Conservation (phyloP, 371 early-diverging fungal species). For the Zopfochytrium polystomum region DNA sequence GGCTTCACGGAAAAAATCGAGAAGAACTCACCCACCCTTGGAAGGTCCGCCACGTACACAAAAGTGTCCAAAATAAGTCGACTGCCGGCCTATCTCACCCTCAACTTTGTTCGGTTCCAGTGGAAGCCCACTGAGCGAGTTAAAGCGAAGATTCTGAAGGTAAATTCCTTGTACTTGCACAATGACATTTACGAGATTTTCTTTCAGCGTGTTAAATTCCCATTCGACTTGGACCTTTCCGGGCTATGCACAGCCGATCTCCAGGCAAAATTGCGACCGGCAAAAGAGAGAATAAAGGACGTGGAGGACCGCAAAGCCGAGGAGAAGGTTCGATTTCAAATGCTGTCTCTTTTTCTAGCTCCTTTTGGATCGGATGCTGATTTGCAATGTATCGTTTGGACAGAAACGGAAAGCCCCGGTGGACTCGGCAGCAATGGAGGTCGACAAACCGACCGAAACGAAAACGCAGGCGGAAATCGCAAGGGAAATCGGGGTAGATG, state of each 20-base stretch:
- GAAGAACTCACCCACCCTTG: slow-evolving; percentile 81
- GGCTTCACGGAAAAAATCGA: slow-evolving; percentile 78
- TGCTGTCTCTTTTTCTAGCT: not conserved
- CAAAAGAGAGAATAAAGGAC: slow-evolving; percentile 67
- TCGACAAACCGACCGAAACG: slow-evolving; percentile 5
- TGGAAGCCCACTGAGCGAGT: slow-evolving; percentile 85
- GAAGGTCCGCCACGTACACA: slow-evolving; percentile 73
- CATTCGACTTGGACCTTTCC: slow-evolving; percentile 82
- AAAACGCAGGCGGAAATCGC: slow-evolving; percentile 13
- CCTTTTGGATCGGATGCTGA: too few relatives aligned
- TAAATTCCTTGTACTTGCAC: slow-evolving; percentile 4
- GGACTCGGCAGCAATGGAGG: slow-evolving; percentile 30
- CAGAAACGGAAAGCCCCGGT: slow-evolving; percentile 19
- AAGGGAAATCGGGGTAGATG: slow-evolving; percentile 60
- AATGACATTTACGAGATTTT: not conserved
- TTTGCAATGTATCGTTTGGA: slow-evolving; percentile 12
- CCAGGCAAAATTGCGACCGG: slow-evolving; percentile 70
- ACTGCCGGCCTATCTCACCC: slow-evolving; percentile 83
- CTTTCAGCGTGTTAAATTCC: slow-evolving; percentile 81
- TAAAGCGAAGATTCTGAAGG: slow-evolving; percentile 88
- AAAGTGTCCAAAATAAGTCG: slow-evolving; percentile 74
- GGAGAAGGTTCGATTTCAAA: slow-evolving; percentile 39
- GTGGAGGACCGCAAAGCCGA: slow-evolving; percentile 68
- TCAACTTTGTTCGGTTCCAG: slow-evolving; percentile 92
- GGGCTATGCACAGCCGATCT: slow-evolving; percentile 84